These are phyloP conservation scores for Cerrena zonata DNA, from an alignment of 1,284 basidiomycete genomes.

Conservation along the genomic window DNA sequence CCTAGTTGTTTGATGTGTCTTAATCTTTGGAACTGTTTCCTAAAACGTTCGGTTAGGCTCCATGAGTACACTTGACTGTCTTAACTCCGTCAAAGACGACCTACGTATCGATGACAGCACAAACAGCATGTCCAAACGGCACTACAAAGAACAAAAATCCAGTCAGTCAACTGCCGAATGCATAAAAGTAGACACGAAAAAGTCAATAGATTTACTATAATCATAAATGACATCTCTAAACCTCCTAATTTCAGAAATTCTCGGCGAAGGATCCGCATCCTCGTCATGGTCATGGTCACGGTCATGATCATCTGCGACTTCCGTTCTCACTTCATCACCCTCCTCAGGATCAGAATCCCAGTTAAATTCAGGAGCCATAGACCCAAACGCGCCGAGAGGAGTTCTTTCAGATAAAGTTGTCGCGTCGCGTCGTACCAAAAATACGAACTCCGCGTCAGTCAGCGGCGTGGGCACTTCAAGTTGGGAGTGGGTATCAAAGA, in stretches of 20 bases:
- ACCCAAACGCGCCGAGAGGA: too few species aligned
- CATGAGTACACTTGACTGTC: too few species aligned
- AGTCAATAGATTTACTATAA: conserved; percentile 34
- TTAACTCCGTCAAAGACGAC: conserved; percentile 12
- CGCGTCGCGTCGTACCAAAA: too few species aligned
- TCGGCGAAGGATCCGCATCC: not conserved
- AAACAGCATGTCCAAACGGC: conserved; percentile 32
- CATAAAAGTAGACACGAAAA: not conserved
- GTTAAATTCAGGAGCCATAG: too few species aligned
- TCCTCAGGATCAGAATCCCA: too few species aligned
- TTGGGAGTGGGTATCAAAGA: too few species aligned
- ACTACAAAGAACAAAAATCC: conserved; percentile 24
- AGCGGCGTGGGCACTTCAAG: too few species aligned
- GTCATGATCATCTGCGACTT: too few species aligned
- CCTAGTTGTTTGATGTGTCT: conserved; percentile 74
- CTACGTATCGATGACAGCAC: conserved; percentile 40
- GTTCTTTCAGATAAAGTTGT: too few species aligned
- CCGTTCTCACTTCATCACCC: too few species aligned
- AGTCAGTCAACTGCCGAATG: conserved; percentile 1
- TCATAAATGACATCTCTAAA: conserved; percentile 47
- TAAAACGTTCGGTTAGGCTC: conserved; percentile 26
- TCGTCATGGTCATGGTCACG: not conserved
- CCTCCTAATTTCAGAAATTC: conserved; percentile 9
- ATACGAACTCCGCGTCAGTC: too few species aligned
- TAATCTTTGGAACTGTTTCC: conserved; percentile 69